Percentiles rank a stretch among this genome's conserved stretches.
Conservation (phyloP, 1,284 basidiomycete species). For the Cryptococcus sp. region DNA sequence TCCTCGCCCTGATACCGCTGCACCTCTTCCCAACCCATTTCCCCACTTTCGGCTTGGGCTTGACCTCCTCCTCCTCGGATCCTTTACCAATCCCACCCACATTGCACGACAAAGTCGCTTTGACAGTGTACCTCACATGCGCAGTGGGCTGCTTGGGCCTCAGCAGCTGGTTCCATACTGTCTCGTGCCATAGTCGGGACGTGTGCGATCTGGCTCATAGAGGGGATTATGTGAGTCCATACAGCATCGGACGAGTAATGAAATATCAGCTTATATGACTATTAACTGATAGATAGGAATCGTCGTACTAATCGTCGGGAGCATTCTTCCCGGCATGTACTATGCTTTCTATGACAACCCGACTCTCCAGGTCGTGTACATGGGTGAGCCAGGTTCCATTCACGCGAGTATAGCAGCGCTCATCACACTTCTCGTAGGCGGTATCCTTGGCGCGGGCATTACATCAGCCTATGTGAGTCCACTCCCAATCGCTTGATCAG, state of each 20-base stretch:
- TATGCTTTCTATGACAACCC: slow-evolving; percentile 51
- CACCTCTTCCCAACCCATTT: slow-evolving; percentile 59
- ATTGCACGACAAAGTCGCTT: slow-evolving; percentile 66
- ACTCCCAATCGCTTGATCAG: background rate
- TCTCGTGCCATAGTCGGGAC: slow-evolving; percentile 70
- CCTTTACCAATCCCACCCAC: slow-evolving; percentile 36
- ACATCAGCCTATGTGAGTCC: slow-evolving; percentile 36
- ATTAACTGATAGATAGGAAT: slow-evolving; percentile 56
- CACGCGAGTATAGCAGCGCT: background rate
- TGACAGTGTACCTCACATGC: slow-evolving; percentile 70
- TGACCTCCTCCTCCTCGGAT: slow-evolving; percentile 16
- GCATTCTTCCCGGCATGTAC: slow-evolving; percentile 68
- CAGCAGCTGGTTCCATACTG: slow-evolving; percentile 76
- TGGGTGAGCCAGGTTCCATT: slow-evolving; percentile 58
- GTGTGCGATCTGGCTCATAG: slow-evolving; percentile 56
- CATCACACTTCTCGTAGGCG: slow-evolving; percentile 16
- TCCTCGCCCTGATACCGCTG: slow-evolving; percentile 61
- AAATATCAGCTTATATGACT: background rate
- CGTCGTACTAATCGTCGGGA: slow-evolving; percentile 66
- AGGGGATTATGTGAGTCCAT: slow-evolving; percentile 51
- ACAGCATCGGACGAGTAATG: background rate
- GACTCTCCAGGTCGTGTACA: slow-evolving; percentile 41
- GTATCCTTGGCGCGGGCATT: slow-evolving; percentile 33
- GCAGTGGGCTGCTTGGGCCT: slow-evolving; percentile 73
- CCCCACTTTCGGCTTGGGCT: slow-evolving; percentile 24